These are phyloP conservation scores for Saturnispora sekii DNA, from an alignment of 805 yeast genomes.

Conservation along the genomic window DNA sequence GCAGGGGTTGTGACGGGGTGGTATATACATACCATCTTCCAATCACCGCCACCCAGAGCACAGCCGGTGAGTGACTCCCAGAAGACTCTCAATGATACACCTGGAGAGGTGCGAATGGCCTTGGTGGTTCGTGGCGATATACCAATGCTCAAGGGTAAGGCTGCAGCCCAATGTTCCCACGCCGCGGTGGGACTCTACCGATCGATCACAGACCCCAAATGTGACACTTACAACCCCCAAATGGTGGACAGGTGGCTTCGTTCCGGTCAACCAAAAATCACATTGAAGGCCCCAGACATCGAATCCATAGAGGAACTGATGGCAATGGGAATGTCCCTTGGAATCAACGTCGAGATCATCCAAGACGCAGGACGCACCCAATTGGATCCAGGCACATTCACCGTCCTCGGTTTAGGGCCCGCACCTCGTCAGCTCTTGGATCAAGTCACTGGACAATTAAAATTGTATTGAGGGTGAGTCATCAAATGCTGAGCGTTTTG, in stretches of 20 bases:
- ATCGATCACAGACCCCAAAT: slow-evolving; percentile 43
- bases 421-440: slow-evolving; percentile 80
- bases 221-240: slow-evolving; percentile 49
- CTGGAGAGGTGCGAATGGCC: slow-evolving; percentile 82
- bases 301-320: slow-evolving; percentile 68
- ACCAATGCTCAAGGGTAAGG: slow-evolving; percentile 89
- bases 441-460: slow-evolving; percentile 69
- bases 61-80: neutral
- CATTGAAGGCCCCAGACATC: slow-evolving; percentile 61
- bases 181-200: slow-evolving; percentile 91
- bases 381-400: slow-evolving; percentile 90
- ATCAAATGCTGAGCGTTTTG: neutral
- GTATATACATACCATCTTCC: no score
- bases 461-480: slow-evolving; percentile 42
- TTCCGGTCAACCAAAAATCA: slow-evolving; percentile 89
- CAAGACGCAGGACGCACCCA: slow-evolving; percentile 98
- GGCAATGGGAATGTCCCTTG: slow-evolving; percentile 71
- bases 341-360: slow-evolving; percentile 69
- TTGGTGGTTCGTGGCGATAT: slow-evolving; percentile 81
- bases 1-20: no score
- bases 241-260: slow-evolving; percentile 68
- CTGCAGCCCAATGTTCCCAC: slow-evolving; percentile 96
- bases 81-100: slow-evolving; percentile 49
- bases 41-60: no score
- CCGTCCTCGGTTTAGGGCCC: slow-evolving; percentile 96